These are phyloP conservation scores for Candida bentonensis DNA, from an alignment of 805 yeast species.

Conservation along the genomic window DNA sequence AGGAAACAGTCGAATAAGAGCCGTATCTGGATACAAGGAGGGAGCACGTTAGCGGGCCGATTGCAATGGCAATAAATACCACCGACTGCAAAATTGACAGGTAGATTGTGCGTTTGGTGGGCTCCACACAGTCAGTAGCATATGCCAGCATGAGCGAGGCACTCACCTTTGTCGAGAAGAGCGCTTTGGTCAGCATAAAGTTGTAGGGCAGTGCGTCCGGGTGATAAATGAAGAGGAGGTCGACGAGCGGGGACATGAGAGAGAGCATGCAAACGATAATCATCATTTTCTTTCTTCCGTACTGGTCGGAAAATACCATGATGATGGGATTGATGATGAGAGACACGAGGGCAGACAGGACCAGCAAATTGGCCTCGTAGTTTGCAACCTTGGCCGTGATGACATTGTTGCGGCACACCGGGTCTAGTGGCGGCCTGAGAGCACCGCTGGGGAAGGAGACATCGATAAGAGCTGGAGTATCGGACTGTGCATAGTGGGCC, in stretches of 20 bases:
- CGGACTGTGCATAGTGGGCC: conserved; percentile 5
- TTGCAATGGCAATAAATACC: conserved; percentile 16
- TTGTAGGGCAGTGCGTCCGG: background rate
- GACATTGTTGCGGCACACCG: conserved; percentile 10
- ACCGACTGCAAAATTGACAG: conserved; percentile 17
- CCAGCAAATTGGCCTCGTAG: conserved; percentile 8
- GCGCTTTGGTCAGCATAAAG: background rate
- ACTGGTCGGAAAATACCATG: conserved; percentile 47
- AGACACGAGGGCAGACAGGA: conserved; percentile 8
- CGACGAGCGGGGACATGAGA: background rate
- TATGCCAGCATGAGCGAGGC: background rate
- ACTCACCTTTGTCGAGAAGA: background rate
- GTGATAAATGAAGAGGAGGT: background rate
- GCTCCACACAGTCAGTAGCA: conserved; percentile 47
- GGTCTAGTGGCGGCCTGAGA: conserved; percentile 5
- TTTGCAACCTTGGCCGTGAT: conserved; percentile 11
- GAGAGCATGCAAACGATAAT: background rate
- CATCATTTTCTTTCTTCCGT: background rate
- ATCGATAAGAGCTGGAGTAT: background rate
- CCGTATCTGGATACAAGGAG: conserved; percentile 7
- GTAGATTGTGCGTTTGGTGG: conserved; percentile 32
- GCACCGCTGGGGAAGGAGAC: background rate
- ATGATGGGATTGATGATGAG: conserved; percentile 25
- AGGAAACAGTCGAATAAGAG: conserved; percentile 7
- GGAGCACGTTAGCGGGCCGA: conserved; percentile 16